A percentile compares a stretch with the other conserved stretches of the same genome.
phyloP scores from a whole-genome alignment of 805 yeast genomes.

The Pichia paraexigua region DNA sequence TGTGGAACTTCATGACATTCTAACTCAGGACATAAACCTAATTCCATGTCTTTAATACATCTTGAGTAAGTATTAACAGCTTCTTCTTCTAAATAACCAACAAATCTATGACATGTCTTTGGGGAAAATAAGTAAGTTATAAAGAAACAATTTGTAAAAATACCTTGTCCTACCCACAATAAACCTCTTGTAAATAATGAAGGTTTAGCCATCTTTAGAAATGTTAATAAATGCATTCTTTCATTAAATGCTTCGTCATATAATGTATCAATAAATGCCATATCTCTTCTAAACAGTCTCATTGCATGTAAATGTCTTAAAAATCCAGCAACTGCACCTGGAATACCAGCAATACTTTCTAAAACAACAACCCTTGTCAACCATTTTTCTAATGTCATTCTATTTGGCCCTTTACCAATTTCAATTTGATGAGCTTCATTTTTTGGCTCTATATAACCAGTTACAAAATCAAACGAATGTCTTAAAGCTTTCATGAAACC shows the following conservation, averaged over 20 bases:
- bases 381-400: slow-evolving; percentile 61
- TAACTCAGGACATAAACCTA: slow-evolving; percentile 43
- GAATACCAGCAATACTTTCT: slow-evolving; percentile 73
- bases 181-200: slow-evolving; percentile 46
- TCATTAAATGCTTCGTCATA: slow-evolving; percentile 73
- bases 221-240: slow-evolving; percentile 67
- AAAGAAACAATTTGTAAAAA: slow-evolving; percentile 61
- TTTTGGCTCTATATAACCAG: slow-evolving; percentile 57
- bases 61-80: slow-evolving; percentile 65
- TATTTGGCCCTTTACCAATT: slow-evolving; percentile 27
- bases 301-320: slow-evolving; percentile 60
- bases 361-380: slow-evolving; percentile 52
- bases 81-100: slow-evolving; percentile 72
- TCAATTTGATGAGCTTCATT: slow-evolving; percentile 25
- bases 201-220: slow-evolving; percentile 57
- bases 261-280: slow-evolving; percentile 69
- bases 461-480: slow-evolving; percentile 47
- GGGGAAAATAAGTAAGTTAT: slow-evolving; percentile 51
- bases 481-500: slow-evolving; percentile 39
- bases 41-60: slow-evolving; percentile 44
- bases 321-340: slow-evolving; percentile 71
- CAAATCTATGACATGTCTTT: slow-evolving; percentile 62
- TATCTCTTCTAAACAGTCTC: slow-evolving; percentile 54
- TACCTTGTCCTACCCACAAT: slow-evolving; percentile 60
- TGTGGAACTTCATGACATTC: slow-evolving; percentile 41